phyloP scores from a whole-genome alignment of 495 filamentous ascomycete species.

The Hypoxylon subgilvum region DNA sequence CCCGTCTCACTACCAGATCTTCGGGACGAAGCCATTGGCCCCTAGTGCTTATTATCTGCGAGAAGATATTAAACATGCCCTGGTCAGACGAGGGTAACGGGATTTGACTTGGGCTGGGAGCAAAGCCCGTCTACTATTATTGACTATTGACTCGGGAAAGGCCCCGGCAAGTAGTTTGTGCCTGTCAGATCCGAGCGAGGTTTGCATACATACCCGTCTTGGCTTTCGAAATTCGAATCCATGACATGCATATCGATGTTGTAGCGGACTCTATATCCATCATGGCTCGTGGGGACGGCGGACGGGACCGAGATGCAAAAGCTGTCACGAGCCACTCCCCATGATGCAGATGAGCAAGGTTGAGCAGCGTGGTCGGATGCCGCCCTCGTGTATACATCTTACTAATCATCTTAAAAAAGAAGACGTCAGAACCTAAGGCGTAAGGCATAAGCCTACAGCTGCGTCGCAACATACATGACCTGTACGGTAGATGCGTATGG shows the following conservation, averaged over 20 bases:
- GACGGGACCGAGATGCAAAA: conserved; percentile 12
- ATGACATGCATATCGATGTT: conserved; percentile 26
- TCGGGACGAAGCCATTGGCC: conserved; percentile 25
- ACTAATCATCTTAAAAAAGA: conserved; percentile 34
- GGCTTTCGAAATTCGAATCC: conserved; percentile 10
- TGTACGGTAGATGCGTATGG: no score
- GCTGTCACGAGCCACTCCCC: background rate
- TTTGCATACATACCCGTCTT: conserved; percentile 8
- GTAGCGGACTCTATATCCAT: conserved; percentile 9
- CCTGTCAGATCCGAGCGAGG: conserved; percentile 19
- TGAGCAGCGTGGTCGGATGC: conserved; percentile 4
- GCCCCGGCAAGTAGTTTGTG: conserved; percentile 7
- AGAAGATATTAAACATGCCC: conserved; percentile 1
- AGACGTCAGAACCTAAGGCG: conserved; percentile 20
- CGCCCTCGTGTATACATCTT: conserved; percentile 17
- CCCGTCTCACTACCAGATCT: conserved; percentile 32
- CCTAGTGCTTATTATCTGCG: conserved; percentile 25
- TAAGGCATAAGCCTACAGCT: conserved; percentile 8
- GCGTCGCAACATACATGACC: no score
- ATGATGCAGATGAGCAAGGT: conserved; percentile 8
- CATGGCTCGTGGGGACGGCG: conserved; percentile 4
- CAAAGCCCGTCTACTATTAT: conserved; percentile 19
- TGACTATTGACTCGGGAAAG: background rate
- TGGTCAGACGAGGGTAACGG: conserved; percentile 11
- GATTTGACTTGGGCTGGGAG: conserved; percentile 27